These are phyloP conservation scores for Populus hybrid DNA, from an alignment of 441 rosid species.

Conservation along the genomic window DNA sequence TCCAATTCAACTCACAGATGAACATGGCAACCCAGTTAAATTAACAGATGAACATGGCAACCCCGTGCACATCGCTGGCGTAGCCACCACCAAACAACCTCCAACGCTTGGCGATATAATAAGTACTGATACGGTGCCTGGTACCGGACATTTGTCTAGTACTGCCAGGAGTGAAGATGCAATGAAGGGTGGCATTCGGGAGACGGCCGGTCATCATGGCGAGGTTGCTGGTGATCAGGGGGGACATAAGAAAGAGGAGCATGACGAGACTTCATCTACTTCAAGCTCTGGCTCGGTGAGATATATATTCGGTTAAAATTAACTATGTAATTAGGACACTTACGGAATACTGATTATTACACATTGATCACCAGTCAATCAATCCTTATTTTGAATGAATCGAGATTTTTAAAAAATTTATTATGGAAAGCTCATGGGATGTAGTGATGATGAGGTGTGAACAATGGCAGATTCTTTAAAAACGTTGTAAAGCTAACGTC, in stretches of 20 bases:
- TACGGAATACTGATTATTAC: not conserved
- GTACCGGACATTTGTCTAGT: conserved; percentile 15
- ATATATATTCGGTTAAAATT: not conserved
- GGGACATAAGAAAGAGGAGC: conserved; percentile 6
- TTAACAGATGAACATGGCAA: conserved; percentile 67
- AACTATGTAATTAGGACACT: not conserved
- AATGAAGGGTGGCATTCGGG: not conserved
- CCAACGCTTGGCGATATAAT: not conserved
- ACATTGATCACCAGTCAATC: not conserved
- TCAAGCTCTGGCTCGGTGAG: conserved; percentile 68
- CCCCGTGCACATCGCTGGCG: conserved; percentile 54
- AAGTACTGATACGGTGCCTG: not conserved
- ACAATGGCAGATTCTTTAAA: not conserved
- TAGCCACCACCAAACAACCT: conserved; percentile 42
- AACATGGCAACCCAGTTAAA: conserved; percentile 59
- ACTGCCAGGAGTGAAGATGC: not conserved
- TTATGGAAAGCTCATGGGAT: not conserved
- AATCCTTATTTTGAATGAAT: not conserved
- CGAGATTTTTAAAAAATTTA: not conserved
- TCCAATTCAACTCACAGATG: conserved; percentile 56
- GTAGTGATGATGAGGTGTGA: not conserved
- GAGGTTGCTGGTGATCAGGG: conserved; percentile 9
- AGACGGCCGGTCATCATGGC: not conserved
- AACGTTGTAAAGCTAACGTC: not conserved
- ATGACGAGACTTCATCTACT: conserved; percentile 39